Evolutionary conservation across 73 alveolate genomes (phyloP), one percentile per base, ranked within the genome.

Genomic region (Tetrahymena elliotti): DNA sequence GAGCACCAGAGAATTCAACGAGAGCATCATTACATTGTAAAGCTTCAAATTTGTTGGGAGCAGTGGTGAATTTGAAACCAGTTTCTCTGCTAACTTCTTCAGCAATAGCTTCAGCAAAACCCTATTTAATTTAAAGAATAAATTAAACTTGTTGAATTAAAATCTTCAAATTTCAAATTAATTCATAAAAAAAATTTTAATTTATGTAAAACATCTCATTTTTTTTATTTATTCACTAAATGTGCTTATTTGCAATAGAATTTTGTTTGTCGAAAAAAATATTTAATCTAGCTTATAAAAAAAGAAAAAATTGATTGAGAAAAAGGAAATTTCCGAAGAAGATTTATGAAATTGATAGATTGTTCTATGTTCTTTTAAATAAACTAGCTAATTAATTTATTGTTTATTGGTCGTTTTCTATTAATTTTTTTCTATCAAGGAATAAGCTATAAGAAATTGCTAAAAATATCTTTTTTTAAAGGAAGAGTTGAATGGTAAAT

Each of bases 21-120:
- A 99, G 98, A 41, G 99, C 99, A 97, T 99, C 99, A 97, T 99
- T 99, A 37, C 99, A 94, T 18, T 99, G 99, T 93, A 99, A 97
- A 8, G 99, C 98, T 96, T 98, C 99, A 84, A 98, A 97, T 95
- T 98, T 98, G 97, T 98, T 98, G n/a, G 98, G 97, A 34, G 99
- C 99, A 33, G 99, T 97, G 52, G 54, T 94, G 97, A 98, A 98
- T 68, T 98, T 96, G 93, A 82, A 97, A 35, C 99, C 99, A 83
- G 99, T 99, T 94, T 98, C 99, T 96, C 98, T 98, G 47, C 95
- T 95, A 33, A 98, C 93, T 95, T 96, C 95, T 95, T 97, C 99
- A 40, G 99, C 98, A 33, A 98, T 95, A 22, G 96, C 96, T 52
- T 94, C 96, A 84, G 96, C 96, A 35, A 94, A 94, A 36, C 96